A percentile compares a stretch with the other conserved stretches of the same genome.
These are phyloP conservation scores for Arabidopsis arenosa DNA, from an alignment of 345 rosid genomes.

Conservation along the genomic window DNA sequence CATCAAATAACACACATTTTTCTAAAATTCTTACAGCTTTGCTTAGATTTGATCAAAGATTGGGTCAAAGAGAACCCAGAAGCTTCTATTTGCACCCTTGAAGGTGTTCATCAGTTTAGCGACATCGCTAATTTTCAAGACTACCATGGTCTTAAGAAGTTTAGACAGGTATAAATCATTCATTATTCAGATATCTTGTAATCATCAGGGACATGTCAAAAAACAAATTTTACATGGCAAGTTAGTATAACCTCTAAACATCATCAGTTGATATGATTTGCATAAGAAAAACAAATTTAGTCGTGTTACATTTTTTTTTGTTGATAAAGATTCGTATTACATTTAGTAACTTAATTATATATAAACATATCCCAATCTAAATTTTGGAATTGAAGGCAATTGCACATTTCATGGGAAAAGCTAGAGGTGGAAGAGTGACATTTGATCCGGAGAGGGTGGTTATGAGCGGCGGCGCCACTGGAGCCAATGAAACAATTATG, in stretches of 20 bases:
- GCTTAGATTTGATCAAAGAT: conserved; percentile 58
- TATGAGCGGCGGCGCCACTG: conserved; percentile 94
- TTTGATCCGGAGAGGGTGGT: conserved; percentile 76
- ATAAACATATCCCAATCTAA: not conserved
- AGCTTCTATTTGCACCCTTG: conserved; percentile 77
- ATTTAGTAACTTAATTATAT: not conserved
- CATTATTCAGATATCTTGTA: not conserved
- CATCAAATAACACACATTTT: not conserved
- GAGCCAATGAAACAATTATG: conserved; percentile 77
- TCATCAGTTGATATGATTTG: not conserved
- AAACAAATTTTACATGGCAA: not conserved
- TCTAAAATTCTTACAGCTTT: conserved; percentile 54
- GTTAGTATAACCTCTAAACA: not conserved
- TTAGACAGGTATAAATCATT: conserved; percentile 58
- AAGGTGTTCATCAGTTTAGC: conserved; percentile 62
- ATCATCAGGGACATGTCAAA: not conserved
- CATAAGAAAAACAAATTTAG: not conserved
- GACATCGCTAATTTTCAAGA: conserved; percentile 83
- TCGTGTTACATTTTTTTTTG: not conserved
- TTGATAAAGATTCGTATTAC: not conserved
- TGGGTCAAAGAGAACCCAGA: conserved; percentile 72
- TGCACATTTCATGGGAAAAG: conserved; percentile 80
- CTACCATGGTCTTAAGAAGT: conserved; percentile 75
- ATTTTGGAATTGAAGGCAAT: conserved; percentile 55
- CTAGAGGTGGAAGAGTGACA: conserved; percentile 59